Base-by-base conservation (phyloP, 441 rosid species). In the Dalechampia spathulata region DNA sequence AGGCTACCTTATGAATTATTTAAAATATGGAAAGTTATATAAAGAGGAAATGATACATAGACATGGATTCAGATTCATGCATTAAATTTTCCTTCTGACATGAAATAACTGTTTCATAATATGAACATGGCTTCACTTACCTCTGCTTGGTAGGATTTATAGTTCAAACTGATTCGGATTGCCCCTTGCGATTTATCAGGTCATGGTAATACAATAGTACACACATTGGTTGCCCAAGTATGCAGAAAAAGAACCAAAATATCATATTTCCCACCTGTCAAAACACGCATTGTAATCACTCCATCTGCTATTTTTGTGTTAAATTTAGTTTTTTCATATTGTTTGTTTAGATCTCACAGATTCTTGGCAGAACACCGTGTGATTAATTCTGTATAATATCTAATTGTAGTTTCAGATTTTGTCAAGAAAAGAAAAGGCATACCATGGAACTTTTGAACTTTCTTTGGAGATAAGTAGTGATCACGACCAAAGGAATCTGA, bases 221-320 rank as follows among this genome's bases (percentile, higher is more conserved):
- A 58, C 94, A 83, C 98, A 86, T 90, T 0, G 99, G 99, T 70
- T 94, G 99, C 41, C 98, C 99, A 38, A 94, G 76, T 40, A 94
- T 94, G 88, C 96, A 74, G 79, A 94, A 94, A 40, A 75, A 51
- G 72, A 79, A 81, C 99, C 99, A 94, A 82, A 94, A 94, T 48
- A 87, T 66, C 91, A 94, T 87, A 62, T 90, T 94, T 6, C 99
- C 99, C 67, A 86, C 96, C 99, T 93, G 85, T 26, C 34, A 66
- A 30, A 34, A 22, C 2, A 21, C 58, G 5, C 27, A 38, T 7
- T 30, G 54, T 26, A 8, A 28, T 25, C 34, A 37, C 2, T n/a
- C 47, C 7, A 55, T 30, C n/a, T n/a, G n/a, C n/a, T n/a, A n/a
- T n/a, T n/a, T n/a, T n/a, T n/a, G n/a, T n/a, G n/a, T n/a, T n/a